These are phyloP conservation scores for Solanum tarijense DNA, from an alignment of 257 asterid genomes.

Conservation along the genomic window DNA sequence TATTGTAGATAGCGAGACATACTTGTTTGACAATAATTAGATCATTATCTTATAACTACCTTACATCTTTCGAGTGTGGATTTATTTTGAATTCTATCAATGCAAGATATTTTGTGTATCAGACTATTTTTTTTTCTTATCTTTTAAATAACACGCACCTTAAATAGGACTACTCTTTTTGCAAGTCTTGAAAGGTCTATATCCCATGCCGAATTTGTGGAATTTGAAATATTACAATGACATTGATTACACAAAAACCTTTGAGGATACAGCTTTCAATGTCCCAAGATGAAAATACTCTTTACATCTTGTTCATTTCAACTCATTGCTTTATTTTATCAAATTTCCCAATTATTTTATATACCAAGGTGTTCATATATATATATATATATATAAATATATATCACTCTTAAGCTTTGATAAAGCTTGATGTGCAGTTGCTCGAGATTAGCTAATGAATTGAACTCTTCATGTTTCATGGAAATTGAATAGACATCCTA, in stretches of 20 bases:
- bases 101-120: rapidly evolving
- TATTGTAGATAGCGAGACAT: not conserved
- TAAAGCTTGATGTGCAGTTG: not conserved
- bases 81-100: rapidly evolving
- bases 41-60: no score
- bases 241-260: not conserved
- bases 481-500: not conserved
- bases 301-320: not conserved
- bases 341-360: not conserved
- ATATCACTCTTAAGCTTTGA: not conserved
- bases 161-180: not conserved
- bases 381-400: not conserved
- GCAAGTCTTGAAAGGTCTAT: not conserved
- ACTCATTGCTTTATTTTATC: not conserved
- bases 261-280: not conserved
- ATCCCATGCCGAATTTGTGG: not conserved
- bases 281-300: not conserved
- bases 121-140: rapidly evolving
- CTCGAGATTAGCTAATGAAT: not conserved
- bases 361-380: not conserved
- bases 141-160: no score
- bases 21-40: no score
- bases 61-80: rapidly evolving
- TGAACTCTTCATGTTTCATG: not conserved
- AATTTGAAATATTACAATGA: not conserved